phyloP scores from a whole-genome alignment of 805 yeast species.

The Millerozyma acaciae region DNA sequence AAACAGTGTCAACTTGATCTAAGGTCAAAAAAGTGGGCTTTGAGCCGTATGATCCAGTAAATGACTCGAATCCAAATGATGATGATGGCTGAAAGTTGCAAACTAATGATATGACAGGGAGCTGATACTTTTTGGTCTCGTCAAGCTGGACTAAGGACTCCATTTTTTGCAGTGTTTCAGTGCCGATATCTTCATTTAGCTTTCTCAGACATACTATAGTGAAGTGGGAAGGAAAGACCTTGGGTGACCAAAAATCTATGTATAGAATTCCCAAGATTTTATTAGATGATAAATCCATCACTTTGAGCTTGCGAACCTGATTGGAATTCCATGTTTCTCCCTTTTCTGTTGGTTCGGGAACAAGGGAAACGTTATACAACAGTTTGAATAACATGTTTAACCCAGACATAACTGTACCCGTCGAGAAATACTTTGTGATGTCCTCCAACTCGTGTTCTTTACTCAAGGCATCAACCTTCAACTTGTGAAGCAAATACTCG shows the following conservation, averaged over 20 bases:
- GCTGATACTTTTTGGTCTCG: conserved; percentile 56
- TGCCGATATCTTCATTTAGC: conserved; percentile 48
- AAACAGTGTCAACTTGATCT: conserved; percentile 85
- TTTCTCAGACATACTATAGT: conserved; percentile 92
- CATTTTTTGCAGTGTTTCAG: conserved; percentile 22
- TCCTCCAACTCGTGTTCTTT: conserved; percentile 37
- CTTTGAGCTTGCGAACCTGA: conserved; percentile 80
- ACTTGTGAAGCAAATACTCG: conserved; percentile 48
- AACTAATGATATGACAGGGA: conserved; percentile 85
- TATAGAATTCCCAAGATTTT: conserved; percentile 73
- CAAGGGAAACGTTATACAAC: conserved; percentile 74
- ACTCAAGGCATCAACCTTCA: conserved; percentile 15
- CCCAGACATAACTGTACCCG: conserved; percentile 85
- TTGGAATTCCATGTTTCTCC: conserved; percentile 84
- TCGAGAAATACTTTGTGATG: conserved; percentile 70
- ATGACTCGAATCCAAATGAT: conserved; percentile 22
- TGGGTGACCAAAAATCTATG: conserved; percentile 79
- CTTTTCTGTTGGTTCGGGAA: conserved; percentile 54
- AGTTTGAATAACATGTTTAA: conserved; percentile 63
- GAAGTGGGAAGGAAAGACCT: conserved; percentile 87
- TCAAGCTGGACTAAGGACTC: conserved; percentile 29
- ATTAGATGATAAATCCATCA: conserved; percentile 53
- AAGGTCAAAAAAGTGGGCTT: conserved; percentile 58
- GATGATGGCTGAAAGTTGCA: conserved; percentile 66
- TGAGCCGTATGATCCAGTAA: conserved; percentile 20